Evolutionary conservation across 441 rosid species (phyloP).

Genomic region (Erodium moschatum): DNA sequence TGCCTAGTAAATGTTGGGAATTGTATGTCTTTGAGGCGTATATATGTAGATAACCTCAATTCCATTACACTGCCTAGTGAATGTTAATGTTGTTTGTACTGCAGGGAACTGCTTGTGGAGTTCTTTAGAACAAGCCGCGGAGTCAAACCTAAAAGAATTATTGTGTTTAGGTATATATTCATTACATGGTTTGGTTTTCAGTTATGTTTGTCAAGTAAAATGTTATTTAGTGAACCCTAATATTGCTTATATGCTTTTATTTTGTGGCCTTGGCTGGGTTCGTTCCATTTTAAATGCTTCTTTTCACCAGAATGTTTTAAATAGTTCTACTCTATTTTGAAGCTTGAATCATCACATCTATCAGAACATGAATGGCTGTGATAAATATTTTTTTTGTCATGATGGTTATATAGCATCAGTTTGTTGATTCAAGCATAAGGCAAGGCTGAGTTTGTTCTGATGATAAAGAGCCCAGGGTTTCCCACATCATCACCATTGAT

Average conservation of each 20-base stretch:
- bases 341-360: neutral
- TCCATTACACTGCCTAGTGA: conserved; percentile 11
- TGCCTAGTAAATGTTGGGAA: too few species aligned
- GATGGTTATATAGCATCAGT: neutral
- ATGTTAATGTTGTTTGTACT: conserved; percentile 18
- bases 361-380: too few species aligned
- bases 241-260: neutral
- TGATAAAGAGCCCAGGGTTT: neutral
- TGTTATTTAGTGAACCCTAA: neutral
- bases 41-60: neutral
- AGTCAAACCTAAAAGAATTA: conserved; percentile 67
- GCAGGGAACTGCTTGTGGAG: conserved; percentile 63
- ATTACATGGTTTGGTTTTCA: neutral
- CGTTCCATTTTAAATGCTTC: neutral
- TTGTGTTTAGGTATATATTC: conserved; percentile 62
- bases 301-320: conserved; percentile 2
- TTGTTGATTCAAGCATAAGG: conserved; percentile 7
- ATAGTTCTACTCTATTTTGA: neutral
- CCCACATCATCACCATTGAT: neutral
- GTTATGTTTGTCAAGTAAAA: conserved; percentile 6
- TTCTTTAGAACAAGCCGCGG: conserved; percentile 48
- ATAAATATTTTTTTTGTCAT: neutral
- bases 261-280: neutral
- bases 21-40: conserved; percentile 5
- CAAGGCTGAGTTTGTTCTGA: neutral